Conservation (phyloP, 2,329 filamentous ascomycete genomes). For the Didymella arachidicola region DNA sequence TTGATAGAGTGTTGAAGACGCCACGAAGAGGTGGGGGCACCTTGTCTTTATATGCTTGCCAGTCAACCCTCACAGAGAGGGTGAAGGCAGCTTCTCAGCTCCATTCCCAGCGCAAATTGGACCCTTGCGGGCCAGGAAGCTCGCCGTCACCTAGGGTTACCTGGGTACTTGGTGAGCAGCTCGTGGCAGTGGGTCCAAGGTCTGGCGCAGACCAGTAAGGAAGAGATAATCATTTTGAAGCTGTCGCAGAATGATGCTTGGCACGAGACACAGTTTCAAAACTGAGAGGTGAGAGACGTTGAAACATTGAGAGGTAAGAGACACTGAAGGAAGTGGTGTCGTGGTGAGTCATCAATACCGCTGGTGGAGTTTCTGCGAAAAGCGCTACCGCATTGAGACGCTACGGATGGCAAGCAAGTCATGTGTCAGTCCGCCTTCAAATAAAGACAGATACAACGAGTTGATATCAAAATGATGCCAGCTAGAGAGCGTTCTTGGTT, state of each 20-base stretch:
- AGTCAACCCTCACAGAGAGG: neutral
- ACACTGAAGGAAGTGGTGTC: neutral
- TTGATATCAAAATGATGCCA: too few relatives aligned
- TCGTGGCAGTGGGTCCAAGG: constrained; percentile 1
- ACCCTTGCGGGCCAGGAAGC: neutral
- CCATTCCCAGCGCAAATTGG: neutral
- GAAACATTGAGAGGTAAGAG: neutral
- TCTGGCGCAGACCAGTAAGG: neutral
- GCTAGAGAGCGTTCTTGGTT: too few relatives aligned
- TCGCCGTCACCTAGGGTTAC: constrained; percentile 1
- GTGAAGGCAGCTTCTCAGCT: constrained; percentile 5
- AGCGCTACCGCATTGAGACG: neutral
- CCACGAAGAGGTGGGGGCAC: too few relatives aligned
- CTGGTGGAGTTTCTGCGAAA: too few relatives aligned
- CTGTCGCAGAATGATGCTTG: neutral
- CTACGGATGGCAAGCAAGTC: neutral
- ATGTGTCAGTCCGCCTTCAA: neutral
- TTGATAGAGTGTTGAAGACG: neutral
- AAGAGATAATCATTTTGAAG: neutral
- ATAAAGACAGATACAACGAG: too few relatives aligned
- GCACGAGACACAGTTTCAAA: neutral
- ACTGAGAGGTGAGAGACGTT: neutral
- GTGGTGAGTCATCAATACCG: neutral
- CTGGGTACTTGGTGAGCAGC: neutral
- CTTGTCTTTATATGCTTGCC: neutral